These are phyloP conservation scores for Hordeum vulgare DNA, from an alignment of 176 grass and related monocot species.

Conservation along the genomic window MorexV3_pseudomolecules_assembly NC_058520.1:524087678-524088177, in stretches of 20 bases:
- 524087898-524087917: conserved; percentile 84
- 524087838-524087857: neutral
- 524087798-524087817: conserved; percentile 93
- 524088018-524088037: neutral
- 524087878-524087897: conserved; percentile 79
- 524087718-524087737: neutral
- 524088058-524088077: neutral
- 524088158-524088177: neutral
- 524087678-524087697: neutral
- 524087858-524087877: neutral
- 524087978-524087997: conserved; percentile 90
- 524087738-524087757: conserved; percentile 6
- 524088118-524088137: neutral
- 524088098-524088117: neutral
- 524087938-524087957: conserved; percentile 76
- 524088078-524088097: neutral
- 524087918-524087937: conserved; percentile 90
- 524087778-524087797: conserved; percentile 85
- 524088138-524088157: neutral
- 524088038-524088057: neutral
- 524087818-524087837: conserved; percentile 23
- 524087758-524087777: conserved; percentile 71
- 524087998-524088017: conserved; percentile 28
- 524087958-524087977: conserved; percentile 97
- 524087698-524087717: neutral